phyloP scores from a whole-genome alignment of 2,329 filamentous ascomycete species.

The Dactylellina drechsleri region DNA sequence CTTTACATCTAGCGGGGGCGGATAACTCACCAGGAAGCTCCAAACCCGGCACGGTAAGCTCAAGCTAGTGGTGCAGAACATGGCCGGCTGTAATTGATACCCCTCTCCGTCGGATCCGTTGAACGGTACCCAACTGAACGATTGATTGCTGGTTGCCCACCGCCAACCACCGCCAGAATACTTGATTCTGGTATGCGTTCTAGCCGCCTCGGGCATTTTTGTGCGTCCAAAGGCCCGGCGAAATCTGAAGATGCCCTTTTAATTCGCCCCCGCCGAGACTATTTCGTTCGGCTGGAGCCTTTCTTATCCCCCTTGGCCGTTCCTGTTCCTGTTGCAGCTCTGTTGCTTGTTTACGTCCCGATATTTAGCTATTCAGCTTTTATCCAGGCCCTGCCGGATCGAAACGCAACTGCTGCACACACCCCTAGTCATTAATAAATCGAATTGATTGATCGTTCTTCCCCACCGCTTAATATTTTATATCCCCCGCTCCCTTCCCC shows the following conservation, averaged over 20 bases:
- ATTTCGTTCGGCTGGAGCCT: no score
- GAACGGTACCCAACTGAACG: conserved; percentile 12
- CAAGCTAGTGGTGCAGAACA: not conserved
- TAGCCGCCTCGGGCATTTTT: not conserved
- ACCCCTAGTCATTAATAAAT: conserved; percentile 28
- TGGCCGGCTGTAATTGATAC: not conserved
- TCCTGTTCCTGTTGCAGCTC: not conserved
- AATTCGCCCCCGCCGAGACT: no score
- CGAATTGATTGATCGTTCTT: conserved; percentile 12
- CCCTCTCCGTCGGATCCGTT: conserved; percentile 33
- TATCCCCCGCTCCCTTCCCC: conserved; percentile 47
- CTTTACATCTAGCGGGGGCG: conserved; percentile 30
- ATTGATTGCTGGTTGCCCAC: conserved; percentile 14
- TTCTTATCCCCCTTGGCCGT: no score
- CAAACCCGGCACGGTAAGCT: conserved; percentile 34
- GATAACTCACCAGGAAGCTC: conserved; percentile 47
- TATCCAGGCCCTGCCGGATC: conserved; percentile 2
- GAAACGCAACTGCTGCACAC: not conserved
- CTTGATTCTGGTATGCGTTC: conserved; percentile 31
- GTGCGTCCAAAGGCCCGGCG: conserved; percentile 1
- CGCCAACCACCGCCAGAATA: conserved; percentile 17
- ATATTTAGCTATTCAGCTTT: not conserved
- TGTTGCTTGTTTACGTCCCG: not conserved
- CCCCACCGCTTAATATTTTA: conserved; percentile 43
- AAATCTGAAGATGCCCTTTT: not conserved